These are phyloP conservation scores for Hypoxylon trugodes DNA, from an alignment of 495 filamentous ascomycete species.

Conservation along the genomic window DNA sequence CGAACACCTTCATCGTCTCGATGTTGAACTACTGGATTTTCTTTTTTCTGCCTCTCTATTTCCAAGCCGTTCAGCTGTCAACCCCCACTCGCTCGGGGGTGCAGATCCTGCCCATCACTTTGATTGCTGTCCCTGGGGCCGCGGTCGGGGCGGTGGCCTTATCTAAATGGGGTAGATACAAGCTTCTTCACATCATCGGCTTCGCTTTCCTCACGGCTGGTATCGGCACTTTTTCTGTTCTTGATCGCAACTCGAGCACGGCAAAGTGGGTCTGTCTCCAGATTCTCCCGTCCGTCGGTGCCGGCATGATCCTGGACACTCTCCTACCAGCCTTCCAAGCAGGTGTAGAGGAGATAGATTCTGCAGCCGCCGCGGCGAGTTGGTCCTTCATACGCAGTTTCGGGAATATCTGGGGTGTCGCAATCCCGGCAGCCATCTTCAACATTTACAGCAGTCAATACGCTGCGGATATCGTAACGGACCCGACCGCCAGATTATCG, in stretches of 20 bases:
- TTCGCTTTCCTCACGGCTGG: neutral
- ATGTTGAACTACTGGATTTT: slow-evolving; percentile 38
- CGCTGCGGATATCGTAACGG: neutral
- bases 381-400: neutral
- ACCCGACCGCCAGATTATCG: neutral
- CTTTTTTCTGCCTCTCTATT: slow-evolving; percentile 60
- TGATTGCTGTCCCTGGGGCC: neutral
- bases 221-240: neutral
- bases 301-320: neutral
- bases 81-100: slow-evolving; percentile 51
- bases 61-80: slow-evolving; percentile 51
- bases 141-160: neutral
- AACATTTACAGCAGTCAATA: neutral
- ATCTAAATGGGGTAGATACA: neutral
- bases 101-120: neutral
- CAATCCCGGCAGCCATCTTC: neutral
- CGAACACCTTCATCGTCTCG: slow-evolving; percentile 34
- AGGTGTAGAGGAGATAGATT: neutral
- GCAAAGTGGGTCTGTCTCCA: neutral
- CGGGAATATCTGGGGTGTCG: neutral
- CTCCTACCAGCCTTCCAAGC: neutral
- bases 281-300: neutral
- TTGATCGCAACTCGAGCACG: neutral
- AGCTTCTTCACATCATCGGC: neutral
- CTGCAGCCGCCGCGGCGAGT: neutral